phyloP scores from a whole-genome alignment of 108 stramenopile genomes.

The Nannochloropsis granulata region DNA sequence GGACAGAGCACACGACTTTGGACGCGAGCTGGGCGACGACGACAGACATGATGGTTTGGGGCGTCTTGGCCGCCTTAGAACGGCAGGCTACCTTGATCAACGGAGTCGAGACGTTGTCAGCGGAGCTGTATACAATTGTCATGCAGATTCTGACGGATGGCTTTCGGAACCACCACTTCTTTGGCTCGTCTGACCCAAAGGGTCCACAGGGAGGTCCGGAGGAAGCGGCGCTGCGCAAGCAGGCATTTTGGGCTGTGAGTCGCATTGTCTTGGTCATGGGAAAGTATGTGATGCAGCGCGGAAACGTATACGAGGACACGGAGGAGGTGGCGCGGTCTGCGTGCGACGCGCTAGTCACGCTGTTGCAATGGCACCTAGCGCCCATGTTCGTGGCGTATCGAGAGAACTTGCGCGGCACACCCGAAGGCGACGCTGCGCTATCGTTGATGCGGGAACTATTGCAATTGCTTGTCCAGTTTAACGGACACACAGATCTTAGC shows the following conservation, averaged over 20 bases:
- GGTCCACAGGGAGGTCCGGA: neutral
- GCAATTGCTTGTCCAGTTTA: neutral
- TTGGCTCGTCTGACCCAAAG: neutral
- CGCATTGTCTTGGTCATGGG: neutral
- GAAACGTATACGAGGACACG: neutral
- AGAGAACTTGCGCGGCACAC: neutral
- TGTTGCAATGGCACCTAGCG: neutral
- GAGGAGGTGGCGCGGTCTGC: neutral
- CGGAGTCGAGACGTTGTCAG: neutral
- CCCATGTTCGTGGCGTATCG: neutral
- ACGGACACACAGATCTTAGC: neutral
- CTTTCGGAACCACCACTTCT: neutral
- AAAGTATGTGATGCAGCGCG: neutral
- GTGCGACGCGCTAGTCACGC: neutral
- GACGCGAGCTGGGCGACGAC: neutral
- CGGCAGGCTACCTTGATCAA: neutral
- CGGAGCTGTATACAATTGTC: neutral
- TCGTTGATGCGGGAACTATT: neutral
- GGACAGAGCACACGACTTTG: neutral
- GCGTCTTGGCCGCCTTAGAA: neutral
- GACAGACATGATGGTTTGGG: neutral
- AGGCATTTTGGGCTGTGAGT: neutral
- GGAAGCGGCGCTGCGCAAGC: neutral
- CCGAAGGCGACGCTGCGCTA: neutral
- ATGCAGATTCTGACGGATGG: neutral